Evolutionary conservation across 768 basidiomycete species (phyloP), one percentile per base, ranked within the genome.

Genomic region (Gymnopilus junonius): DNA sequence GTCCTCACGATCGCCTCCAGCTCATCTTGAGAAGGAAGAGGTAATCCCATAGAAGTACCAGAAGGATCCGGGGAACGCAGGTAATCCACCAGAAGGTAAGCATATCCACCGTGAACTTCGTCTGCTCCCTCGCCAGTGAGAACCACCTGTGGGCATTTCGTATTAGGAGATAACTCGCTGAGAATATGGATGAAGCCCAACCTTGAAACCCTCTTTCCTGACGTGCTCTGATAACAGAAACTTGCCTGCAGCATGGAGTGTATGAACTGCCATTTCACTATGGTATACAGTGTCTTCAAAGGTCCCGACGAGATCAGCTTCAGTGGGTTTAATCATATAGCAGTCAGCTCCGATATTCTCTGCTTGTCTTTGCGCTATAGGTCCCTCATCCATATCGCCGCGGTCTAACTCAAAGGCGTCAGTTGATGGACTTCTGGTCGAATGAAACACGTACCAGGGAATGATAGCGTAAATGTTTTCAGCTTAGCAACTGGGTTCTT

Each of bases 51-150:
- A 3, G 34, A 23, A 25, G n/a, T 14, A 25, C 34, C 17, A n/a
- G 54, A 17, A 15, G 21, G 54, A 15, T 55, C 54, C 4, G 54
- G 54, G 32, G 54, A 21, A 15, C 54, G 54, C 3, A 55, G 34
- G n/a, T 37, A 55, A 35, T 55, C 54, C 3, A 23, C 23, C 3
- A 55, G 32, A 17, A 55, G 20, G 35, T 23, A 55, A 4, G 54
- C 20, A 12, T 55, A 55, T 6, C 54, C 54, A 8, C 54, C 54
- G 2, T 55, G 54, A 17, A 55, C 23, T 14, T 55, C 54, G 32
- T 55, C 54, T 14, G 54, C 20, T 21, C 54, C 54, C 25, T 55
- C 54, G 34, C 54, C 54, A 6, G 54, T 55, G 11, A 55, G 54
- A 8, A 39, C 7, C 20, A 55, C 54, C 54, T 55, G 23, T n/a